Base-by-base conservation (phyloP, 495 filamentous ascomycete genomes). In the Penicillium silybi region DNA sequence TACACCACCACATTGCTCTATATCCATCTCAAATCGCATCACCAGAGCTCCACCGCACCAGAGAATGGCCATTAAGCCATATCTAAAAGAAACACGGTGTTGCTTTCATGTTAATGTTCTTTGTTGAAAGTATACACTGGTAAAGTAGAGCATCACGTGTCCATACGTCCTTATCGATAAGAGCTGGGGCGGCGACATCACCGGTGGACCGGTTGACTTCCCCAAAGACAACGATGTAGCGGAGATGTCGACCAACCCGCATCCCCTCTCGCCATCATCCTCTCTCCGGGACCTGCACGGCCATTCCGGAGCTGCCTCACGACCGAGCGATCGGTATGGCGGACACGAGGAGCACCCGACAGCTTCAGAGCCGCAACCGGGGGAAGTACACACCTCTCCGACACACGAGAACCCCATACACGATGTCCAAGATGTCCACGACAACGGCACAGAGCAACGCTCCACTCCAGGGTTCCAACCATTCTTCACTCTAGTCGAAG, bases 401-500 rank as follows among this genome's bases (percentile, higher is more conserved):
- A 52, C 20, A 40, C 54, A 54, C 25, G 58, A 51, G 29, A 39
- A 29, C 35, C 27, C 44, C 37, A 22, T 37, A 17, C 48, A 64
- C 16, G 48, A 46, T 13, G 1, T 4, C 19, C 25, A 48, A 52
- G 26, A 43, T 20, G 19, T 53, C 17, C 19, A 55, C 10, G 42
- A 54, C 3, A 54, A 64, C 25, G 52, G 34, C 17, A 26, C 49
- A 32, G 37, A 39, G 6, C 53, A 52, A n/a, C 17, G 48, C 2
- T 19, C 48, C 55, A 11, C 53, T 62, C 52, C 57, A 52, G 17
- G 59, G 29, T 74, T 77, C 57, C 67, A 72, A 44, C 75, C 77
- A 32, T 78, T 81, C 73, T 79, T 80, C 76, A 79, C 71, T 48
- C 64, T 81, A 49, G 72, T 80, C 58, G 72, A 78, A 61, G 76